phyloP scores from a whole-genome alignment of 139 green algal species.

The Coelastrella sp. region DNA sequence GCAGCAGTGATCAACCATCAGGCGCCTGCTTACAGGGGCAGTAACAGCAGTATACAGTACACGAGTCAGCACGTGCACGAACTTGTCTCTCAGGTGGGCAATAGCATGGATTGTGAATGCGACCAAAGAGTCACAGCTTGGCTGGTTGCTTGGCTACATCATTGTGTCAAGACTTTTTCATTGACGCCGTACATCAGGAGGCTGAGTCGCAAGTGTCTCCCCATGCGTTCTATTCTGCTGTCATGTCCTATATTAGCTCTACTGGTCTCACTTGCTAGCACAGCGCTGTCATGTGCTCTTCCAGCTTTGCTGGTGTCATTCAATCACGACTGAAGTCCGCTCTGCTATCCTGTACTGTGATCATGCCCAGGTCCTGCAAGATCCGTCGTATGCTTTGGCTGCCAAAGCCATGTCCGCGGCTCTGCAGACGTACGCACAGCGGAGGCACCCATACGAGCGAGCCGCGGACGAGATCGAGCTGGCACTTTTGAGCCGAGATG shows the following conservation, averaged over 20 bases:
- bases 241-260: too few species aligned
- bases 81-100: background rate
- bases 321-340: too few species aligned
- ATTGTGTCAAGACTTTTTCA: too few species aligned
- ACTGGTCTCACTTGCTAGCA: too few species aligned
- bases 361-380: background rate
- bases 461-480: conserved; percentile 3
- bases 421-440: background rate
- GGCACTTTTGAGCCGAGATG: background rate
- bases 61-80: background rate
- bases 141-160: too few species aligned
- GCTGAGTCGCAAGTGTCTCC: too few species aligned
- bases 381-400: background rate
- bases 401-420: background rate
- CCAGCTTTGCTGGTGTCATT: too few species aligned
- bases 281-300: too few species aligned
- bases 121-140: too few species aligned
- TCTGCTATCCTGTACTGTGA: background rate
- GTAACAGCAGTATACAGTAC: background rate
- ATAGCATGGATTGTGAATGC: too few species aligned
- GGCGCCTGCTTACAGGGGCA: background rate
- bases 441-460: background rate
- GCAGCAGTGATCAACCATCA: background rate
- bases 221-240: too few species aligned
- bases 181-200: too few species aligned